These are phyloP conservation scores for Nepenthes gracilis DNA, from an alignment of 148 eudicot species.

Conservation along the genomic window DNA sequence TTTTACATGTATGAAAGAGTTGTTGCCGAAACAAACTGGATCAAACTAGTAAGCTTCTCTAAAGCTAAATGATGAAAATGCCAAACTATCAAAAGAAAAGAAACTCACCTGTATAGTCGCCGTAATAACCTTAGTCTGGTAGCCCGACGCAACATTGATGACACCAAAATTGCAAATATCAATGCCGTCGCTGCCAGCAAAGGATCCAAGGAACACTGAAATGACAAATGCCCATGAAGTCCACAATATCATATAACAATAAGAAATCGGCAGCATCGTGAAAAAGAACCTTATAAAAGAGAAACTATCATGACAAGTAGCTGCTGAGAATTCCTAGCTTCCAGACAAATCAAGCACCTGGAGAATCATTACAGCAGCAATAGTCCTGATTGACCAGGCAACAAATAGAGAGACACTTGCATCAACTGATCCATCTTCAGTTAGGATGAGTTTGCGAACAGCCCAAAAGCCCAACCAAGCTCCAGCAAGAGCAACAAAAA, in stretches of 20 bases:
- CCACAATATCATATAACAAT: neutral
- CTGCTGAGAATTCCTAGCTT: neutral
- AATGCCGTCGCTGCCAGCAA: constrained; percentile 57
- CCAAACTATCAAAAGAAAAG: neutral
- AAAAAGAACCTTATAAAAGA: neutral
- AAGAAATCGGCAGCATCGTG: neutral
- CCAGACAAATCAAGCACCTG: constrained; percentile 39
- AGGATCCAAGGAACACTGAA: constrained; percentile 78
- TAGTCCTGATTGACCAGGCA: constrained; percentile 69
- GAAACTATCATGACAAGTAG: neutral
- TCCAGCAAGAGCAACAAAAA: constrained; percentile 65
- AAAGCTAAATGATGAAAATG: neutral
- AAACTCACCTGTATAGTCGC: constrained; percentile 41
- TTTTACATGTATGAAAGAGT: too few species aligned
- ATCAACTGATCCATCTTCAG: constrained; percentile 74
- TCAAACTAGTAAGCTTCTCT: too few species aligned
- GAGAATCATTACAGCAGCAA: constrained; percentile 64
- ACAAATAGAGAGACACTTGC: constrained; percentile 54
- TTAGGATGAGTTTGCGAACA: constrained; percentile 68
- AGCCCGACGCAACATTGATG: constrained; percentile 31
- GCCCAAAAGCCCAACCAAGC: constrained; percentile 99
- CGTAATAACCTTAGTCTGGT: constrained; percentile 27
- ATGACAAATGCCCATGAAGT: constrained; percentile 14
- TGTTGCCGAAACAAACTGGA: too few species aligned
- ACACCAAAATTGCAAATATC: constrained; percentile 37